Conservation (phyloP, 2,329 filamentous ascomycete species). For the Aureobasidium leucospermi region DNA sequence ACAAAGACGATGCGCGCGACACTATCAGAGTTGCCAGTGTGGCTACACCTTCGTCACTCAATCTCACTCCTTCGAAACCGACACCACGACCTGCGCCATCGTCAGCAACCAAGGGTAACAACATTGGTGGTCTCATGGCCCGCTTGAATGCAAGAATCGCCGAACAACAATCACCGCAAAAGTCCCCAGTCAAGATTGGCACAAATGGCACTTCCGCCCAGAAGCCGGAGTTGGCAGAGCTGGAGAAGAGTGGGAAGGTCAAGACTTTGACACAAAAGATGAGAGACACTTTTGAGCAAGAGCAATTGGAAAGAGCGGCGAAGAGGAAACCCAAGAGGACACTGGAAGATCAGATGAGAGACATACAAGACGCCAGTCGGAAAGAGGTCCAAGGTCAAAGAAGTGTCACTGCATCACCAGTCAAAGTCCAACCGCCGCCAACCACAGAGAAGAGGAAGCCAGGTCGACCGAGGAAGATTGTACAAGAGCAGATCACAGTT, state of each 20-base stretch:
- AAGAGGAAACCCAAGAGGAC: slow-evolving; percentile 24
- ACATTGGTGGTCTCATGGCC: slow-evolving; percentile 10
- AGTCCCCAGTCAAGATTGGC: neutral
- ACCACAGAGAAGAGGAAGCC: neutral
- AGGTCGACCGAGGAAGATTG: slow-evolving; percentile 14
- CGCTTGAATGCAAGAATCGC: slow-evolving; percentile 9
- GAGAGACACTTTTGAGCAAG: neutral
- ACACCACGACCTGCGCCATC: neutral
- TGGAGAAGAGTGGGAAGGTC: neutral
- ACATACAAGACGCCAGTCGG: slow-evolving; percentile 22
- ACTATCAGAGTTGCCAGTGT: slow-evolving; percentile 4
- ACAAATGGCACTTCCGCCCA: neutral
- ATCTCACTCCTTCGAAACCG: slow-evolving; percentile 2
- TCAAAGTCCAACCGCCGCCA: neutral
- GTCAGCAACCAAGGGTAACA: slow-evolving; percentile 12
- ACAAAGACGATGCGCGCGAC: slow-evolving; percentile 9
- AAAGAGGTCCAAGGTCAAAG: slow-evolving; percentile 8
- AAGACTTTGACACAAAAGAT: slow-evolving; percentile 3
- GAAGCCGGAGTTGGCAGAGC: neutral
- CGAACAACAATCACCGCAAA: neutral
- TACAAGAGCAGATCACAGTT: neutral
- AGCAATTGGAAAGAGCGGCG: slow-evolving; percentile 10
- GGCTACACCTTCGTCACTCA: neutral
- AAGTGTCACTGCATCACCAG: neutral
- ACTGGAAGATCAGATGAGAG: slow-evolving; percentile 27